These are phyloP conservation scores for Exophiala spinifera DNA, from an alignment of 2,329 filamentous ascomycete genomes.

Conservation along the genomic window DNA sequence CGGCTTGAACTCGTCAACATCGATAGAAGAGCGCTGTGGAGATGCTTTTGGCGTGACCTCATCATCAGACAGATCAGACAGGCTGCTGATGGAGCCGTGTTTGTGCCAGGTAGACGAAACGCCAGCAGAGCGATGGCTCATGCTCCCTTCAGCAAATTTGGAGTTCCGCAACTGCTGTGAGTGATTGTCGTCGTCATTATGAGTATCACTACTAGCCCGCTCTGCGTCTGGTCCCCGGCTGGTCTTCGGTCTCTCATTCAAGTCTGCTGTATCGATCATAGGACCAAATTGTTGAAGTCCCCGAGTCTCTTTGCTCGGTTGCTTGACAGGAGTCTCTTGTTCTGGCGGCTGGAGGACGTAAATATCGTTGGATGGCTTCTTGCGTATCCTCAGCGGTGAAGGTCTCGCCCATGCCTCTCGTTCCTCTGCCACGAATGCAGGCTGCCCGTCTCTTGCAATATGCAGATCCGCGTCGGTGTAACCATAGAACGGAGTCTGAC, in stretches of 20 bases:
- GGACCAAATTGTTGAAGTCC: constrained; percentile 14
- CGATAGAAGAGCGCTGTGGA: constrained; percentile 20
- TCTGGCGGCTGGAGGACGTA: constrained; percentile 8
- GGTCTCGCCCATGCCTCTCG: constrained; percentile 23
- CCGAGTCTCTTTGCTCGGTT: constrained; percentile 16
- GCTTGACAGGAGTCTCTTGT: constrained; percentile 3
- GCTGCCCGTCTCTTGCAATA: constrained; percentile 1
- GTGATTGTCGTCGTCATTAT: background rate
- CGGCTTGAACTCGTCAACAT: constrained; percentile 27
- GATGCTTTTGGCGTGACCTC: constrained; percentile 19
- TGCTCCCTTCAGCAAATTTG: constrained; percentile 73
- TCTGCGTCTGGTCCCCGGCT: constrained; percentile 9
- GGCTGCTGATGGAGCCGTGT: constrained; percentile 11
- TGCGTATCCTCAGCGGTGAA: constrained; percentile 9
- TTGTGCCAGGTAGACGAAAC: constrained; percentile 28
- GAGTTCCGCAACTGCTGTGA: constrained; percentile 40
- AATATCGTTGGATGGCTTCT: constrained; percentile 1
- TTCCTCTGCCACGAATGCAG: constrained; percentile 22
- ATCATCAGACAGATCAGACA: constrained; percentile 16
- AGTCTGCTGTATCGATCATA: background rate
- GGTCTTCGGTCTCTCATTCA: constrained; percentile 19
- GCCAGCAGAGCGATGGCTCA: constrained; percentile 65
- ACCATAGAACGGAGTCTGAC: constrained; percentile 3
- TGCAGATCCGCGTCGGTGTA: constrained; percentile 1
- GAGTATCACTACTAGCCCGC: background rate